phyloP scores from a whole-genome alignment of 352 stramenopile species.

The Thalassiosira mediterranea region DNA sequence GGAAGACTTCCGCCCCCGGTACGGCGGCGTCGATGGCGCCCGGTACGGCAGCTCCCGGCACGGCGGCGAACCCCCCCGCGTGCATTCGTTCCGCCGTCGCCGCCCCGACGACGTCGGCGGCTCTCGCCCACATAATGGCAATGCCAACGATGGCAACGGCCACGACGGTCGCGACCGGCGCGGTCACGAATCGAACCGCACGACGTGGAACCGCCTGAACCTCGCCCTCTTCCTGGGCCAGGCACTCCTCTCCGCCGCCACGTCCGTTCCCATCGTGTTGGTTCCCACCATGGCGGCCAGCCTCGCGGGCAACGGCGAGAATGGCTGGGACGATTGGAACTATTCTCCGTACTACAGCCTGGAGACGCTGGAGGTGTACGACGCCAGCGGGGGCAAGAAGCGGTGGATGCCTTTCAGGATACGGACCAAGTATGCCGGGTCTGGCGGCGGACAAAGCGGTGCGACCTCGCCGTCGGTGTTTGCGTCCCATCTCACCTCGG shows the following conservation, averaged over 20 bases:
- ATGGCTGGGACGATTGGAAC: slow-evolving; percentile 21
- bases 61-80: too few relatives aligned
- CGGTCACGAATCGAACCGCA: background rate
- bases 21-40: background rate
- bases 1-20: background rate
- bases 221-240: slow-evolving; percentile 59
- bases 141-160: slow-evolving; percentile 7
- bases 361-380: slow-evolving; percentile 47
- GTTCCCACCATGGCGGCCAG: slow-evolving; percentile 69
- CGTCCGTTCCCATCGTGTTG: slow-evolving; percentile 60
- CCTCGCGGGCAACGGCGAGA: slow-evolving; percentile 29
- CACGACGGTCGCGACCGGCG: background rate
- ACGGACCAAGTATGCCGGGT: slow-evolving; percentile 16
- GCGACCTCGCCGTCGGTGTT: slow-evolving; percentile 56
- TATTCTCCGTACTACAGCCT: slow-evolving; percentile 41
- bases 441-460: slow-evolving; percentile 12
- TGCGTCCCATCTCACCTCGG: slow-evolving; percentile 59
- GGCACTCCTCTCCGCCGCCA: slow-evolving; percentile 57
- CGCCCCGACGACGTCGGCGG: background rate
- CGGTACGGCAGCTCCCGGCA: too few relatives aligned
- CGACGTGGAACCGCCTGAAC: slow-evolving; percentile 75
- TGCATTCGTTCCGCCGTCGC: too few relatives aligned
- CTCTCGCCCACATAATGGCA: slow-evolving; percentile 3
- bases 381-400: slow-evolving; percentile 39
- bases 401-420: slow-evolving; percentile 54